Evolutionary conservation across 2,329 filamentous ascomycete genomes (phyloP).

Genomic region (Cladobotryum mycophilum): DNA sequence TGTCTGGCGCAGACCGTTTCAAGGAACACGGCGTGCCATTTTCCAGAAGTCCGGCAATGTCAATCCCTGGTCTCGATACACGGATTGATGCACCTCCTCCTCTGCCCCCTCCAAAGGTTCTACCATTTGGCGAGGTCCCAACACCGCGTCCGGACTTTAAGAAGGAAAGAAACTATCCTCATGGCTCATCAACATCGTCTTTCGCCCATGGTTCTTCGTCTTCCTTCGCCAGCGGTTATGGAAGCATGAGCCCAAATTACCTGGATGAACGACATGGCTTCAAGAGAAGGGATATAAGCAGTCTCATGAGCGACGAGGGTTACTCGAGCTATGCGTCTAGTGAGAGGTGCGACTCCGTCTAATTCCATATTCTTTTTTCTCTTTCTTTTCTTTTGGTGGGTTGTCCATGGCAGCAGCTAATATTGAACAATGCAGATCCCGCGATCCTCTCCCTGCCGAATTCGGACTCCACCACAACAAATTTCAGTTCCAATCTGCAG

Average conservation of each 20-base stretch:
- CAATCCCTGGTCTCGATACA: constrained; percentile 34
- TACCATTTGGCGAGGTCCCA: constrained; percentile 30
- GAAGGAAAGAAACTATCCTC: constrained; percentile 23
- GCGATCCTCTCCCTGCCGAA: constrained; percentile 35
- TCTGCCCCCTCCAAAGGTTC: constrained; percentile 38
- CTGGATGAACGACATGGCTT: constrained; percentile 29
- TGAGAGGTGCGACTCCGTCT: constrained; percentile 25
- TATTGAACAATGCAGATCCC: constrained; percentile 27
- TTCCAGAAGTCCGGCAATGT: constrained; percentile 32
- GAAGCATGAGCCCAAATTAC: constrained; percentile 32
- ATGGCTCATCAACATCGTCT: constrained; percentile 13
- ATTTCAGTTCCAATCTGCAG: constrained; percentile 41
- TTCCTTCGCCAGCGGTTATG: constrained; percentile 33
- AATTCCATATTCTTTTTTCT: not conserved
- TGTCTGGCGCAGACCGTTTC: constrained; percentile 21
- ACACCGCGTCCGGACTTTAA: constrained; percentile 23
- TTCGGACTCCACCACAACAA: constrained; percentile 46
- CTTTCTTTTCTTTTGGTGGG: constrained; percentile 12
- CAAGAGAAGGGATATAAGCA: constrained; percentile 25
- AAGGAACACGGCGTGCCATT: constrained; percentile 26
- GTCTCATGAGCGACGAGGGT: constrained; percentile 34
- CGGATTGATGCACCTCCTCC: constrained; percentile 35
- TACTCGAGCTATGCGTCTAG: constrained; percentile 38
- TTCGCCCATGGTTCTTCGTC: constrained; percentile 5
- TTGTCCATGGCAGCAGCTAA: constrained; percentile 13